These are phyloP conservation scores for Aspergillus sclerotioniger DNA, from an alignment of 495 filamentous ascomycete species.

Conservation along the genomic window DNA sequence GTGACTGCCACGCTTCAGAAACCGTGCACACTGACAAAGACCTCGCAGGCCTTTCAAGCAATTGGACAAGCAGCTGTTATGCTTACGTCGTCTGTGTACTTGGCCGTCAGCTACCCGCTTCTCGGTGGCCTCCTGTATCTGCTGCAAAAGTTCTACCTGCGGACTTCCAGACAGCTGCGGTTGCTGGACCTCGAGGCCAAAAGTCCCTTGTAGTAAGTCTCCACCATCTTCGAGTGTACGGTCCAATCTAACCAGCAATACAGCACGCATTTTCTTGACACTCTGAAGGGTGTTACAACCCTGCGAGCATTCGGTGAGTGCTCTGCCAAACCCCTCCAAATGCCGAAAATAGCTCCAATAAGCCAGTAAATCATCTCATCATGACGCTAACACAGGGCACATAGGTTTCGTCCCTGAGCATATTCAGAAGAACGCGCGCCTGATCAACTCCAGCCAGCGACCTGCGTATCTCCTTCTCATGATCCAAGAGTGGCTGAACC, in stretches of 20 bases:
- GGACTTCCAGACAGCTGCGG: conserved; percentile 51
- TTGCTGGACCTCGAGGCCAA: conserved; percentile 49
- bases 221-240: background rate
- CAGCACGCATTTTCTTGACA: conserved; percentile 42
- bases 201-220: conserved; percentile 25
- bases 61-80: conserved; percentile 35
- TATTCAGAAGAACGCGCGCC: background rate
- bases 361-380: too few relatives aligned
- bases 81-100: conserved; percentile 28
- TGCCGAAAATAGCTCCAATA: background rate
- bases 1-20: too few relatives aligned
- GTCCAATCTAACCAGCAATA: background rate
- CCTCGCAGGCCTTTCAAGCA: conserved; percentile 1
- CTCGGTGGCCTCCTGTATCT: conserved; percentile 34
- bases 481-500: conserved; percentile 44
- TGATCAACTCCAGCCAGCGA: conserved; percentile 40
- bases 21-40: too few relatives aligned
- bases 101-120: conserved; percentile 33
- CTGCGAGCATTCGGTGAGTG: conserved; percentile 39
- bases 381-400: too few relatives aligned
- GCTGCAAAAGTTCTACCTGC: conserved; percentile 54
- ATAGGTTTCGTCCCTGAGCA: too few relatives aligned
- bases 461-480: conserved; percentile 45
- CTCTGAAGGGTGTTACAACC: conserved; percentile 37
- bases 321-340: background rate